phyloP scores from a whole-genome alignment of 192 early-diverging fungal genomes.

The Coemansia sp. region DNA sequence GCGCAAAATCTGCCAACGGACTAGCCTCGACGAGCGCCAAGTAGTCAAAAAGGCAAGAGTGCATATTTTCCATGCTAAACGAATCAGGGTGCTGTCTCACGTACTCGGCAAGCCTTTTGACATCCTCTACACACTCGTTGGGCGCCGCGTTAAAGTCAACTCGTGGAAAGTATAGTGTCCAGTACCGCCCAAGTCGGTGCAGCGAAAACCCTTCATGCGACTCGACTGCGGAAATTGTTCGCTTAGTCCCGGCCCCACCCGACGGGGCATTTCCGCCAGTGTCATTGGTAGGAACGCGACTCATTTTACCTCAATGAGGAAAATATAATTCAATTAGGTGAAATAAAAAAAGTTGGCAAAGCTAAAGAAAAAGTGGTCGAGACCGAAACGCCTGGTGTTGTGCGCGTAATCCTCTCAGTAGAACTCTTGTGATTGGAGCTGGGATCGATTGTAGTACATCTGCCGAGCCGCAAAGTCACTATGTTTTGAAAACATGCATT shows the following conservation, averaged over 20 bases:
- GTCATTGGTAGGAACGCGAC: background rate
- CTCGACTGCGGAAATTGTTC: constrained; percentile 17
- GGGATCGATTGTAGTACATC: too few species aligned
- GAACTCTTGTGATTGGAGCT: too few species aligned
- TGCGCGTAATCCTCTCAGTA: background rate
- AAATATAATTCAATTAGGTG: background rate
- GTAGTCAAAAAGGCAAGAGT: constrained; percentile 46
- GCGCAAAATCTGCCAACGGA: constrained; percentile 36
- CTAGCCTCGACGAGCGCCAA: constrained; percentile 21
- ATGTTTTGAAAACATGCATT: too few species aligned
- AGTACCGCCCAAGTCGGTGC: constrained; percentile 40
- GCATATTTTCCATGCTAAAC: constrained; percentile 49
- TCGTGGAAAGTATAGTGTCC: constrained; percentile 53
- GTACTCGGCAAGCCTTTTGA: constrained; percentile 36
- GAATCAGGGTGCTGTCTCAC: constrained; percentile 35
- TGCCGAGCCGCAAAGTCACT: too few species aligned
- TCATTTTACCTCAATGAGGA: background rate
- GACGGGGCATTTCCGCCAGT: background rate
- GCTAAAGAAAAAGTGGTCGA: background rate
- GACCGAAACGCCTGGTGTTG: background rate
- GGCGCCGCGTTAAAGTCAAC: constrained; percentile 21
- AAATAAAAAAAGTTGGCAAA: background rate
- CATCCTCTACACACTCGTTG: constrained; percentile 26
- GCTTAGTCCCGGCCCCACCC: constrained; percentile 16
- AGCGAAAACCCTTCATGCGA: constrained; percentile 18